Conservation (phyloP, 2,329 filamentous ascomycete genomes). For the Colletotrichum sansevieriae region DNA sequence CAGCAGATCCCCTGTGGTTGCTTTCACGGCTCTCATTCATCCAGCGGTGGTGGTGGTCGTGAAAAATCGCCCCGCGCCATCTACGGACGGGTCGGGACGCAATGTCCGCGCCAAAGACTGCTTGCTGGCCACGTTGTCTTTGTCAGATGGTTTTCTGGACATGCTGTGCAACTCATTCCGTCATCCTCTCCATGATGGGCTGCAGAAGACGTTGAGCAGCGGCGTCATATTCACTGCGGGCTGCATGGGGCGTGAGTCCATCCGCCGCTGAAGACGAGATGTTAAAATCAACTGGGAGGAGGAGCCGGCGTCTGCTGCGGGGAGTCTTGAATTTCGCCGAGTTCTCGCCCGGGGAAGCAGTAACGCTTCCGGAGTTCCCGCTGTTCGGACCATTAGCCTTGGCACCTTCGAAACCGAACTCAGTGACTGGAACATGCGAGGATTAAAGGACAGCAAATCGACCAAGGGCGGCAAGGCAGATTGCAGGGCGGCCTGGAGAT, state of each 20-base stretch:
- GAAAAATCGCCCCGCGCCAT: background rate
- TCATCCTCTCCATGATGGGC: background rate
- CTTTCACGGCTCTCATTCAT: background rate
- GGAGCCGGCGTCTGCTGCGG: constrained; percentile 26
- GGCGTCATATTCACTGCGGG: constrained; percentile 4
- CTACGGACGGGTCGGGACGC: background rate
- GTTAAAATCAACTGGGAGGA: constrained; percentile 31
- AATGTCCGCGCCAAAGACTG: background rate
- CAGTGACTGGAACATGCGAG: constrained; percentile 9
- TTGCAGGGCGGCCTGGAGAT: too few relatives aligned
- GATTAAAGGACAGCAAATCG: too few relatives aligned
- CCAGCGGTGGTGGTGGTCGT: too few relatives aligned
- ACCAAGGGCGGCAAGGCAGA: too few relatives aligned
- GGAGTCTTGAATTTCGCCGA: constrained; percentile 30
- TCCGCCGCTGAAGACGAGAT: background rate
- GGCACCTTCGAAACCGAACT: too few relatives aligned
- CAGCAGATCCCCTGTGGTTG: background rate
- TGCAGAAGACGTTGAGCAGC: background rate
- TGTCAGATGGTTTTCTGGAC: background rate
- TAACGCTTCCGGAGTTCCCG: constrained; percentile 32
- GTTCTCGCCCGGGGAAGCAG: constrained; percentile 36
- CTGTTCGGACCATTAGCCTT: constrained; percentile 36
- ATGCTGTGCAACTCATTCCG: background rate
- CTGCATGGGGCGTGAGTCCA: constrained; percentile 4
- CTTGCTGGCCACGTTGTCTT: background rate